Evolutionary conservation across 352 stramenopile genomes (phyloP).

Genomic region (Pythium rhizo-oryzae): DNA sequence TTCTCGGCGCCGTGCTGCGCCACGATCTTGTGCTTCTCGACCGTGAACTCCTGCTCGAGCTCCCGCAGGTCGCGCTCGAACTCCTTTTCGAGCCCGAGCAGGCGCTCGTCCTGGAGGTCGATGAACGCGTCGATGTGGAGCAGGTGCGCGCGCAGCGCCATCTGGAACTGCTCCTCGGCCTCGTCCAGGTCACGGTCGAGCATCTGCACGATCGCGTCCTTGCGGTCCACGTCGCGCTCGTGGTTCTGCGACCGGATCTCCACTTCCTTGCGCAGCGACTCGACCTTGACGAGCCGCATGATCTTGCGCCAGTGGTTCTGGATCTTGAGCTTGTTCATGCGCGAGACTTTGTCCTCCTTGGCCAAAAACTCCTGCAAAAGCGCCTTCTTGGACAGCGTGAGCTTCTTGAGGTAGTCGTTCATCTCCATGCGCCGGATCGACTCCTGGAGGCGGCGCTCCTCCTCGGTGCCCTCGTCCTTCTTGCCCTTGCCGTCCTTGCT

Average conservation of each 20-base stretch:
- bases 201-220: conserved; percentile 96
- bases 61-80: conserved; percentile 89
- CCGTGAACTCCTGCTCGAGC: conserved; percentile 84
- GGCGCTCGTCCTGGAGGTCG: conserved; percentile 87
- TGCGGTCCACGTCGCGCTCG: conserved; percentile 94
- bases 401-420: conserved; percentile 85
- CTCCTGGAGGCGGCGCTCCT: conserved; percentile 72
- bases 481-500: conserved; percentile 77
- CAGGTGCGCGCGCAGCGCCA: conserved; percentile 87
- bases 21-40: conserved; percentile 84
- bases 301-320: conserved; percentile 96
- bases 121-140: conserved; percentile 93
- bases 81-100: conserved; percentile 89
- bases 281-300: conserved; percentile 94
- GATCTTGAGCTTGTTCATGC: conserved; percentile 92
- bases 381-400: conserved; percentile 78
- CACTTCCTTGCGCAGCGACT: conserved; percentile 91
- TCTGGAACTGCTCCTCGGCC: conserved; percentile 94
- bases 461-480: conserved; percentile 67
- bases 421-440: conserved; percentile 85
- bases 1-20: conserved; percentile 69
- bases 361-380: conserved; percentile 77
- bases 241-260: conserved; percentile 94
- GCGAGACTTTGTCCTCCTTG: conserved; percentile 70
- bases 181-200: conserved; percentile 94